Percentiles rank a stretch among this genome's conserved stretches.
Conservation (phyloP, 2,329 filamentous ascomycete species). For the Pestalotiopsis sp. region DNA sequence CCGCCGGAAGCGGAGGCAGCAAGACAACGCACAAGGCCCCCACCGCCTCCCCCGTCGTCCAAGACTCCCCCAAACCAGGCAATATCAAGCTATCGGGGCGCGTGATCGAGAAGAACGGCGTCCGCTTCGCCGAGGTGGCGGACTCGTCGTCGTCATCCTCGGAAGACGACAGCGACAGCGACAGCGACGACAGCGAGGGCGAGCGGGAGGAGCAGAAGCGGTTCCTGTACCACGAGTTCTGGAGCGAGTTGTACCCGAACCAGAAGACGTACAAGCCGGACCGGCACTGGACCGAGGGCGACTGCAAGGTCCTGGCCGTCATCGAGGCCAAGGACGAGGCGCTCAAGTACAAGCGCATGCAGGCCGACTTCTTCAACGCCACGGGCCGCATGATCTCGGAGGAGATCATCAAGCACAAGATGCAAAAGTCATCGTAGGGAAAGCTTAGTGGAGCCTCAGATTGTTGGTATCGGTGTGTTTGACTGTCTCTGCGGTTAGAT, state of each 20-base stretch:
- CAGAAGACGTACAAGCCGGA: constrained; percentile 21
- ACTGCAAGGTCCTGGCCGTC: constrained; percentile 25
- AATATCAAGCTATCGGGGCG: background rate
- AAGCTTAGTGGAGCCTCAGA: background rate
- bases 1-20: background rate
- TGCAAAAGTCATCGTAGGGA: constrained; percentile 15
- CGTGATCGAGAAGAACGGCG: background rate
- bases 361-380: constrained; percentile 30
- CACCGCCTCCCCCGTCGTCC: background rate
- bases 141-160: background rate
- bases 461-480: background rate
- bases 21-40: background rate
- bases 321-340: constrained; percentile 29
- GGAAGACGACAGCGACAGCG: background rate
- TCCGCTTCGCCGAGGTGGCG: constrained; percentile 12
- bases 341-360: constrained; percentile 26
- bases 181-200: background rate
- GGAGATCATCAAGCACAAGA: constrained; percentile 27
- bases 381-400: constrained; percentile 26
- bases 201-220: constrained; percentile 18
- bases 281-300: constrained; percentile 23
- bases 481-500: background rate
- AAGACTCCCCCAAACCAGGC: background rate
- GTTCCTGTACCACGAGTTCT: constrained; percentile 19
- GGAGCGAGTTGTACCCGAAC: constrained; percentile 20